Percentiles rank a stretch among this genome's conserved stretches.
phyloP scores from a whole-genome alignment of 345 rosid species.

The Lumnitzera littorea region DNA sequence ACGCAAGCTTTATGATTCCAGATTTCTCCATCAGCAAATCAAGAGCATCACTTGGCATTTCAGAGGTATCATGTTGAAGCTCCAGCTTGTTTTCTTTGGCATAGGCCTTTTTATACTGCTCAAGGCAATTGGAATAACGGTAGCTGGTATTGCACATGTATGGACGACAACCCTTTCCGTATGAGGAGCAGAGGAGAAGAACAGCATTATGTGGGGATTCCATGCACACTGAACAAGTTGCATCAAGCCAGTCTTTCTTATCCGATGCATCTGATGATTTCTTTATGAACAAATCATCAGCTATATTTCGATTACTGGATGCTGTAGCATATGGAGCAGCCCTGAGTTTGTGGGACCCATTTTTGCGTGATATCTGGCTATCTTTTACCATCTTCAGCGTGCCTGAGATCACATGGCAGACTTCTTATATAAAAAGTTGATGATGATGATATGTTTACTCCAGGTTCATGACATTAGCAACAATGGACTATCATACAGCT shows the following conservation, averaged over 20 bases:
- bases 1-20: conserved; percentile 60
- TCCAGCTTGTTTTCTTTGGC: conserved; percentile 32
- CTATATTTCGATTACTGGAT: conserved; percentile 22
- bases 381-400: conserved; percentile 51
- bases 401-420: no score
- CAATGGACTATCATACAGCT: no score
- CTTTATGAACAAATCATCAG: conserved; percentile 27
- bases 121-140: conserved; percentile 90
- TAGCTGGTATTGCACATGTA: conserved; percentile 98
- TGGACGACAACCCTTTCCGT: conserved; percentile 96
- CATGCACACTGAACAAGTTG: conserved; percentile 91
- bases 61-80: conserved; percentile 8
- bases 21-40: no score
- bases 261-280: conserved; percentile 30
- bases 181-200: conserved; percentile 93
- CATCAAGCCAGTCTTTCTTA: conserved; percentile 62
- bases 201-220: conserved; percentile 97
- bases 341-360: conserved; percentile 41
- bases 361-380: conserved; percentile 47
- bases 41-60: conserved; percentile 2
- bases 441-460: no score
- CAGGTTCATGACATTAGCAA: no score
- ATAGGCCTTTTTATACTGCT: conserved; percentile 81
- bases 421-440: no score
- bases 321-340: conserved; percentile 42